These are phyloP conservation scores for Antrodiella citrinella DNA, from an alignment of 768 basidiomycete genomes.

Conservation along the genomic window DNA sequence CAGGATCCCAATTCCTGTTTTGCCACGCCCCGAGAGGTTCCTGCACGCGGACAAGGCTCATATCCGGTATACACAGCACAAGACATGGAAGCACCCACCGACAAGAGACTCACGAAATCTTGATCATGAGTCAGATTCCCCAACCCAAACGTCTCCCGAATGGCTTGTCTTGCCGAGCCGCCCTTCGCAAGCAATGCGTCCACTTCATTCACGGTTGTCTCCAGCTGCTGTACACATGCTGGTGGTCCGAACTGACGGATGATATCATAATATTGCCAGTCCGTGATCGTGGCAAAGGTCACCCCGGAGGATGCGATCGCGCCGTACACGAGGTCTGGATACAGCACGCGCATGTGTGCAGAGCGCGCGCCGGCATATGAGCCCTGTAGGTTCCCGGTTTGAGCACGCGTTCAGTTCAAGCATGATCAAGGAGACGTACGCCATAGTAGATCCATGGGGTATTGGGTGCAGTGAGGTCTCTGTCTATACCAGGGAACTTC, in stretches of 20 bases:
- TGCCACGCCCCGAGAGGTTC: slow-evolving; percentile 72
- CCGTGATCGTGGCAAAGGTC: slow-evolving; percentile 72
- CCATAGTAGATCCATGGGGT: slow-evolving; percentile 90
- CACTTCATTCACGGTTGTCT: slow-evolving; percentile 49
- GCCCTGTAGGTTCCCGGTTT: slow-evolving; percentile 36
- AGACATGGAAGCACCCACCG: slow-evolving; percentile 35
- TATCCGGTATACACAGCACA: not conserved
- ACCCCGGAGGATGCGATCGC: slow-evolving; percentile 90
- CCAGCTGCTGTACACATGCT: slow-evolving; percentile 51
- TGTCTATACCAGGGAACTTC: slow-evolving; percentile 55
- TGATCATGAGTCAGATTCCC: slow-evolving; percentile 57
- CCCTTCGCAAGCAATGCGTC: slow-evolving; percentile 51
- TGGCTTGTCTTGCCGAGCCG: slow-evolving; percentile 29
- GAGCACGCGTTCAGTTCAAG: not conserved
- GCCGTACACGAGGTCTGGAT: slow-evolving; percentile 82
- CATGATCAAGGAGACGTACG: slow-evolving; percentile 31
- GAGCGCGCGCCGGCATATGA: slow-evolving; percentile 93
- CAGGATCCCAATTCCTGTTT: slow-evolving; percentile 79
- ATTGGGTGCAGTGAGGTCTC: slow-evolving; percentile 56
- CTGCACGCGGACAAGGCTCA: slow-evolving; percentile 23
- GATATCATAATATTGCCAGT: slow-evolving; percentile 88
- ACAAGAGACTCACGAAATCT: slow-evolving; percentile 69
- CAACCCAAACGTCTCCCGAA: slow-evolving; percentile 79
- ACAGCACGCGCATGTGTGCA: slow-evolving; percentile 84
- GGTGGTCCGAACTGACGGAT: slow-evolving; percentile 64